Conservation (phyloP, 2,329 filamentous ascomycete genomes). For the Venturia carpophila region DNA sequence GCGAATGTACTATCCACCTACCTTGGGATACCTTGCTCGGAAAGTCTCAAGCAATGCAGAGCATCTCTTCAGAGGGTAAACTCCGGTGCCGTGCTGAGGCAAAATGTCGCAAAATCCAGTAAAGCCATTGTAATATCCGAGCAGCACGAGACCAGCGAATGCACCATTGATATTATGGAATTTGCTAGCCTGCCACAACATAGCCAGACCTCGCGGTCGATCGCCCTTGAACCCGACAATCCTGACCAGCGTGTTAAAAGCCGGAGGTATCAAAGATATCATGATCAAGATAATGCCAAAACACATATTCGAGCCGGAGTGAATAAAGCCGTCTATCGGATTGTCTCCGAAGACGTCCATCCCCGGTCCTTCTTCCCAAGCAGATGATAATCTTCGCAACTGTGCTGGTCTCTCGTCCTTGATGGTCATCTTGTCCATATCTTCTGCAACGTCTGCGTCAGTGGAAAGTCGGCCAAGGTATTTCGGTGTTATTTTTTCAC, state of each 20-base stretch:
- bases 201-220: conserved; percentile 67
- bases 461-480: conserved; percentile 15
- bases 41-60: conserved; percentile 61
- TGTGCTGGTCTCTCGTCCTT: conserved; percentile 9
- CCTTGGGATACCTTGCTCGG: conserved; percentile 66
- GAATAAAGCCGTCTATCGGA: conserved; percentile 77
- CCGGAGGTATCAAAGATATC: conserved; percentile 86
- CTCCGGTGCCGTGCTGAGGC: conserved; percentile 51
- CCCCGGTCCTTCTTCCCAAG: conserved; percentile 44
- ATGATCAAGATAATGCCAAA: conserved; percentile 80
- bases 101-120: conserved; percentile 84
- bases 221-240: conserved; percentile 90
- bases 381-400: conserved; percentile 23
- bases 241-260: conserved; percentile 77
- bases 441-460: conserved; percentile 23
- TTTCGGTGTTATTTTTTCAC: conserved; percentile 4
- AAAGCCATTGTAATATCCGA: conserved; percentile 83
- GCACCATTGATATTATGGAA: conserved; percentile 90
- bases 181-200: conserved; percentile 85
- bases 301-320: conserved; percentile 81
- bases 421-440: conserved; percentile 27
- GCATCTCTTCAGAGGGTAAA: conserved; percentile 63
- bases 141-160: conserved; percentile 69
- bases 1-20: neutral
- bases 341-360: conserved; percentile 58